Evolutionary conservation across 2,329 filamentous ascomycete genomes (phyloP), one percentile per base, ranked within the genome.

Genomic region (Fusarium coffeatum): DNA sequence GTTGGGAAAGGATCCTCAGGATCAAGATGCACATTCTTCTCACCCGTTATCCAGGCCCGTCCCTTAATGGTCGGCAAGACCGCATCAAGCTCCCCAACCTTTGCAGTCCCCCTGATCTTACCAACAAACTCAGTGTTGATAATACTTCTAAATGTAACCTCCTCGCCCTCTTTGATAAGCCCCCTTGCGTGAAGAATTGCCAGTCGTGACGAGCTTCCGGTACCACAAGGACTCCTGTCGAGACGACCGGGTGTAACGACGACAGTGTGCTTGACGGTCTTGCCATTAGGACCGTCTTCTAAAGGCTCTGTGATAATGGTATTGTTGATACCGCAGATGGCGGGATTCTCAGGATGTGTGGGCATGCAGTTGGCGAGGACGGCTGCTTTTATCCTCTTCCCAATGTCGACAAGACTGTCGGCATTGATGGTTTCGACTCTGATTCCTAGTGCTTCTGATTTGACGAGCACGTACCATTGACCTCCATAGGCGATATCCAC

Each of bases 311-410:
- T 82, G 45, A 82, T 66, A 79, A 74, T 76, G 3, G 83, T 54
- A 3, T 79, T 80, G 40, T 76, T 82, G n/a, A 85, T 80, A 0
- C 81, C 82, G 27, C 71, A 74, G 37, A 84, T 82, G 1, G 5
- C 78, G 0, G 77, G 64, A 47, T 83, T 83, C 8, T 82, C 80
- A 0, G 81, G 82, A 46, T 84, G 82, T 5, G 80, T 72, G 1
- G 81, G 81, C 6, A 71, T 76, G 57, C 76, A 79, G 7, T 68
- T 58, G 5, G 64, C 66, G 43, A 79, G 77, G 0, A 82, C 78
- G 1, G 79, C 80, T n/a, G 70, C 66, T 59, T 83, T 83, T 61
- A 84, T 82, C n/a, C 72, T 73, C 50, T 84, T 80, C 2, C 82
- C 83, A 78, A 64, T 49, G 28, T 64, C 25, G 4, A 64, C 32